Base-by-base conservation (phyloP, 441 rosid genomes). In the Syzygium syzygioides region DNA sequence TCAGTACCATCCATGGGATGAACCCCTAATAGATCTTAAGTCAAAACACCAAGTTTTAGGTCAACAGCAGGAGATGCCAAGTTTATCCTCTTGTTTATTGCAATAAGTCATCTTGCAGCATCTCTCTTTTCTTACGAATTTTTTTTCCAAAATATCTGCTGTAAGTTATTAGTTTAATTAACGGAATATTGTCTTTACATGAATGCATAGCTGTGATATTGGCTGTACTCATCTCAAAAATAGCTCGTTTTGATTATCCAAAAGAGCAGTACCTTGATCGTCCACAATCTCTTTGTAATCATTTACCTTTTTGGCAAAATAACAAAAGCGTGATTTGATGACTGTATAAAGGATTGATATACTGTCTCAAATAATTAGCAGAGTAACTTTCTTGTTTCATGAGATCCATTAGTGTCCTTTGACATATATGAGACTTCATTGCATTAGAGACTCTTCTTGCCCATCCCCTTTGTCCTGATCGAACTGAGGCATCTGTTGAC, bases 211-310 rank as follows among this genome's bases (percentile, higher is more conserved):
- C 99, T 87, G 94, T 90, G 89, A 92, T 95, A 96, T 90, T 97
- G 92, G 97, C 99, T 62, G 99, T 98, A 87, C 98, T 97, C 85
- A 91, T 97, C 89, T 97, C 99, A 57, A 98, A 95, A 92, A 96
- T 98, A 91, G 98, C 99, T 80, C 99, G 99, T 52, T 94, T 97
- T 60, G 99, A 98, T 94, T 98, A 97, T 94, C 99, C 99, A 53
- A 95, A 93, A 91, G 99, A 98, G 90, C 97, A 97, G 98, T 95
- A 93, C 28, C 30, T 57, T 41, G 89, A 79, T 87, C 85, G 25
- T 60, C 37, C 79, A 83, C 30, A 19, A 52, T 88, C 17, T 25
- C 90, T 85, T 25, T 52, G 41, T 88, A n/a, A 18, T n/a, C 83
- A 85, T 30, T 88, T 50, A 59, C 60, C 48, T 14, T 60, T 37